phyloP scores from a whole-genome alignment of 768 basidiomycete genomes.

The Lepiota brunneoincarnata region DNA sequence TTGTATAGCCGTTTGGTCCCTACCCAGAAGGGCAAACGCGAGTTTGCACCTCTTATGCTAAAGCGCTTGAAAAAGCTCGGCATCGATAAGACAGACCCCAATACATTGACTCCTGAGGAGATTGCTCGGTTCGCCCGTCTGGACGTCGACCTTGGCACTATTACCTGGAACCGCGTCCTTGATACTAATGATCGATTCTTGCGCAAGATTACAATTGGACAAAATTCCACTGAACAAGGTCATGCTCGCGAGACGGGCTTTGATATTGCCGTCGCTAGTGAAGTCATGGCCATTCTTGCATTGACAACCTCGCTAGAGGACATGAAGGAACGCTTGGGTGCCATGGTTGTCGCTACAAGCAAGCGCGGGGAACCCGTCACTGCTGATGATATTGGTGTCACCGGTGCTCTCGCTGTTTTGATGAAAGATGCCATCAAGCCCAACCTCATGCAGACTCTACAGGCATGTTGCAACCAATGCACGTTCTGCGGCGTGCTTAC shows the following conservation, averaged over 20 bases:
- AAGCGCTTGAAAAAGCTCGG: constrained; percentile 94
- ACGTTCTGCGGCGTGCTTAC: background rate
- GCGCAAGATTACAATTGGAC: constrained; percentile 91
- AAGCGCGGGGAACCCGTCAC: constrained; percentile 91
- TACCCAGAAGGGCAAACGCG: constrained; percentile 88
- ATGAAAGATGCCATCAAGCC: constrained; percentile 99
- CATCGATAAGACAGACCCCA: constrained; percentile 90
- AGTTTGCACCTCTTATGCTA: constrained; percentile 95
- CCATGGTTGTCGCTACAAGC: constrained; percentile 96
- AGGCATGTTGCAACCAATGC: constrained; percentile 39
- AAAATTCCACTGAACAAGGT: constrained; percentile 85
- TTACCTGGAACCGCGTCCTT: constrained; percentile 97
- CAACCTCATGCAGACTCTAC: constrained; percentile 97
- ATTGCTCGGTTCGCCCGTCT: constrained; percentile 86
- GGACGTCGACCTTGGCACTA: constrained; percentile 85
- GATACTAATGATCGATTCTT: constrained; percentile 98
- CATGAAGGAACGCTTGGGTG: constrained; percentile 89
- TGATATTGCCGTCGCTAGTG: constrained; percentile 96
- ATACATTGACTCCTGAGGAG: constrained; percentile 91
- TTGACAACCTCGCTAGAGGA: constrained; percentile 84
- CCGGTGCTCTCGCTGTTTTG: constrained; percentile 92
- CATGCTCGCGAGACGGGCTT: constrained; percentile 88
- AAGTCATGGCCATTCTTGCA: constrained; percentile 97
- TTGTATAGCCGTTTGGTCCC: constrained; percentile 92
- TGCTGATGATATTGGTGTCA: constrained; percentile 93